Evolutionary conservation across 2,329 filamentous ascomycete genomes (phyloP).

Genomic region (Sporothrix pseudoabietina): DNA sequence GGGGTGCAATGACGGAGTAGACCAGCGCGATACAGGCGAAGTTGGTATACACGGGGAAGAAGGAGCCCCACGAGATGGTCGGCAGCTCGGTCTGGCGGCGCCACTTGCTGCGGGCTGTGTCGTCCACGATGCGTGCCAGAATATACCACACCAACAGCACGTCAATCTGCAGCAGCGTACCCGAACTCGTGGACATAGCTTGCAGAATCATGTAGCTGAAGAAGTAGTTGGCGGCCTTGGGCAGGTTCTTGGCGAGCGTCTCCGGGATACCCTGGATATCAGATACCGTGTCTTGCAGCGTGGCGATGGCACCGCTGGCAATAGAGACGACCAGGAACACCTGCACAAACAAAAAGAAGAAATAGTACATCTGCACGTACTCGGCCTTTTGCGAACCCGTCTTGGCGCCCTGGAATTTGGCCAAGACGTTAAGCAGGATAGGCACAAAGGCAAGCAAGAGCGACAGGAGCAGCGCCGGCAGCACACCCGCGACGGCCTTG

Average conservation of each 20-base stretch:
- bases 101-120: slow-evolving; percentile 81
- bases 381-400: slow-evolving; percentile 78
- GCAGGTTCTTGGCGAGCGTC: slow-evolving; percentile 75
- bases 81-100: slow-evolving; percentile 75
- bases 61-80: slow-evolving; percentile 83
- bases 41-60: slow-evolving; percentile 96
- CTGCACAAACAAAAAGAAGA: slow-evolving; percentile 90
- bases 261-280: slow-evolving; percentile 69
- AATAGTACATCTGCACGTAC: slow-evolving; percentile 90
- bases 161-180: slow-evolving; percentile 81
- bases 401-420: slow-evolving; percentile 74
- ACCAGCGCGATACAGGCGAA: slow-evolving; percentile 90
- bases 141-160: slow-evolving; percentile 80
- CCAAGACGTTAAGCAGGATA: slow-evolving; percentile 72
- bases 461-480: slow-evolving; percentile 76
- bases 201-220: slow-evolving; percentile 98
- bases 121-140: slow-evolving; percentile 78
- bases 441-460: slow-evolving; percentile 81
- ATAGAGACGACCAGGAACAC: slow-evolving; percentile 92
- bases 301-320: slow-evolving; percentile 67
- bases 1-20: slow-evolving; percentile 83
- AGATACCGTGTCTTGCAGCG: slow-evolving; percentile 58
- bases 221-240: slow-evolving; percentile 91
- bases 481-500: slow-evolving; percentile 74
- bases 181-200: slow-evolving; percentile 85